Base-by-base conservation (phyloP, 2,329 filamentous ascomycete species). In the Aureobasidium sp. region DNA sequence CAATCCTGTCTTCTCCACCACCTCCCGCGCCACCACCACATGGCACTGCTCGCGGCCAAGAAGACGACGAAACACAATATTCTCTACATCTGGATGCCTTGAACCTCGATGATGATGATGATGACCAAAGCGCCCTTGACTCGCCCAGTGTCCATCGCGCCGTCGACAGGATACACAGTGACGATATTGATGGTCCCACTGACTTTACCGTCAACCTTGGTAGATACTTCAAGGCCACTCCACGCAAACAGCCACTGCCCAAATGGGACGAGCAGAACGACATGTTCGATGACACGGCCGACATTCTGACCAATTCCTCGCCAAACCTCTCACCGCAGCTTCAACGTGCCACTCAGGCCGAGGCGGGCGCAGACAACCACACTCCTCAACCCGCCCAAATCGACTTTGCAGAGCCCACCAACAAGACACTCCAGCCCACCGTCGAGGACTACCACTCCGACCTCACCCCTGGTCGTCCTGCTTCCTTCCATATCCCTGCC, bases 121-220 rank as follows among this genome's bases (percentile, higher is more conserved):
- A 62, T 22, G 51, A 47, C 6, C 25, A 19, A 2, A 39, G 30
- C 14, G 24, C 19, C 22, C 7, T 53, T 21, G 52, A 56, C 4
- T 61, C 61, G 21, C 59, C 61, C 6, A 53, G 62, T 8, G 57
- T 60, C 1, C 57, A 61, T 41, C 63, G 47, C 19, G 54, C 61
- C 14, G 44, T 57, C 5, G 56, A 57, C 32, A 54, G 55, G 21
- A 57, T 69, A 17, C 54, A 58, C 32, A 67, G 64, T 48, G 65
- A 67, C 51, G 66, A 68, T 40, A 68, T 69, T 37, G 67, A 68
- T 39, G 67, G 66, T 6, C 67, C 67, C 1, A 66, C 62, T 54
- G 66, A 69, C 57, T 69, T 69, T 39, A 69, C 67, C 6, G 57
- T 64, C 34, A 66, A 69, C 58, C 63, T 69, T 61, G 63, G 61